Conservation (phyloP, 2,329 filamentous ascomycete species). For the Sclerotinia minor region DNA sequence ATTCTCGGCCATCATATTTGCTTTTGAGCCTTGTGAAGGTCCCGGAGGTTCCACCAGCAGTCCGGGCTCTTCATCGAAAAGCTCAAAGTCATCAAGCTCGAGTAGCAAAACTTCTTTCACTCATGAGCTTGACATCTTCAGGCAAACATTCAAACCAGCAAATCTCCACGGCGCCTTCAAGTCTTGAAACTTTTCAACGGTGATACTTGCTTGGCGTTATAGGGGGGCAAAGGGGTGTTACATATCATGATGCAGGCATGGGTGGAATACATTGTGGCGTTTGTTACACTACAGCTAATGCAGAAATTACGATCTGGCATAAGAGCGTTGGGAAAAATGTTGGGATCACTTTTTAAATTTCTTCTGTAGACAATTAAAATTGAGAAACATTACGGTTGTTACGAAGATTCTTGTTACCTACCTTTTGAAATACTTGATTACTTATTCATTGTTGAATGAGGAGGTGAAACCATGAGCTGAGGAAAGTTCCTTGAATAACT, state of each 20-base stretch:
- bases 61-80: conserved; percentile 31
- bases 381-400: background rate
- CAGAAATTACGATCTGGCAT: background rate
- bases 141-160: conserved; percentile 24
- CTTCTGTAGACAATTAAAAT: conserved; percentile 19
- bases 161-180: conserved; percentile 27
- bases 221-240: conserved; percentile 9
- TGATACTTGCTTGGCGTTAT: conserved; percentile 6
- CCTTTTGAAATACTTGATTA: background rate
- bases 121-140: conserved; percentile 23
- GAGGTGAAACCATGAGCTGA: background rate
- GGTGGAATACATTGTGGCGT: conserved; percentile 20
- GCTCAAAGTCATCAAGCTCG: conserved; percentile 9
- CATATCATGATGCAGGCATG: conserved; percentile 7
- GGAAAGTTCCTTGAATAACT: conserved; percentile 5
- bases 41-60: conserved; percentile 46
- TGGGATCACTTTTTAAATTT: conserved; percentile 10
- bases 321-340: conserved; percentile 1
- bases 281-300: background rate
- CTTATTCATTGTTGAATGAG: background rate
- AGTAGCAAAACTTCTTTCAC: conserved; percentile 21
- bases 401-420: background rate
- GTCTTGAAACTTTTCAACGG: background rate
- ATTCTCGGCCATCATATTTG: conserved; percentile 62
- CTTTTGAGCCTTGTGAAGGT: conserved; percentile 57